Percentiles rank a stretch among this genome's conserved stretches.
phyloP scores from a whole-genome alignment of 768 basidiomycete genomes.

The Inosperma sp. region DNA sequence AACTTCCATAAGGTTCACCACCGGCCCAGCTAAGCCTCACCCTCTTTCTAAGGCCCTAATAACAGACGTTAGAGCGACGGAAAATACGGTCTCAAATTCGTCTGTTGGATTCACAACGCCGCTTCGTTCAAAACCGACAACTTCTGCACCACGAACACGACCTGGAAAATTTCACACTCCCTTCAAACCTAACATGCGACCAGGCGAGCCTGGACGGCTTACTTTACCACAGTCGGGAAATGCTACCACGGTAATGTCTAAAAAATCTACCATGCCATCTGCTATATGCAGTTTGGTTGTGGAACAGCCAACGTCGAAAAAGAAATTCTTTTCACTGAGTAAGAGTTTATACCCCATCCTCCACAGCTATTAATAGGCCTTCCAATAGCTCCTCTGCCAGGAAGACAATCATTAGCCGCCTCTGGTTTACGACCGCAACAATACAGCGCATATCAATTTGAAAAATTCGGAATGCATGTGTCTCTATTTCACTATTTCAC shows the following conservation, averaged over 20 bases:
- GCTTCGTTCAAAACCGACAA: neutral
- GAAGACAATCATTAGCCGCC: slow-evolving; percentile 42
- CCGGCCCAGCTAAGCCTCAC: slow-evolving; percentile 27
- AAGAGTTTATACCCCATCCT: slow-evolving; percentile 15
- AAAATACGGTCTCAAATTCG: neutral
- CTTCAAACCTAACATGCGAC: slow-evolving; percentile 52
- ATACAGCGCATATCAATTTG: slow-evolving; percentile 40
- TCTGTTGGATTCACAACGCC: slow-evolving; percentile 9
- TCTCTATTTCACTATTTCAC: neutral
- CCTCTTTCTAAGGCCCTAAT: slow-evolving; percentile 32
- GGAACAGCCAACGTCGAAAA: slow-evolving; percentile 4
- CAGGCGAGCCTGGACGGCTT: slow-evolving; percentile 37
- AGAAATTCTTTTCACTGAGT: slow-evolving; percentile 45
- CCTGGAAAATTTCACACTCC: slow-evolving; percentile 55
- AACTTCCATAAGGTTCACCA: slow-evolving; percentile 16
- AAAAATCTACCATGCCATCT: neutral
- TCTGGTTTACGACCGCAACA: slow-evolving; percentile 51
- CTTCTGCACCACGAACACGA: slow-evolving; percentile 20
- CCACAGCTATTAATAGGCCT: neutral
- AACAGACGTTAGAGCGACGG: neutral
- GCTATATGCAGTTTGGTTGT: neutral
- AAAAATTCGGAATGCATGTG: slow-evolving; percentile 50
- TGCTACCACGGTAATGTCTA: neutral
- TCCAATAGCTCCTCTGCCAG: slow-evolving; percentile 16
- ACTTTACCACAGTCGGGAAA: slow-evolving; percentile 5